Percentiles rank a stretch among this genome's conserved stretches.
Conservation (phyloP, 306 rosid species). For the Cicer chorassanicum region DNA sequence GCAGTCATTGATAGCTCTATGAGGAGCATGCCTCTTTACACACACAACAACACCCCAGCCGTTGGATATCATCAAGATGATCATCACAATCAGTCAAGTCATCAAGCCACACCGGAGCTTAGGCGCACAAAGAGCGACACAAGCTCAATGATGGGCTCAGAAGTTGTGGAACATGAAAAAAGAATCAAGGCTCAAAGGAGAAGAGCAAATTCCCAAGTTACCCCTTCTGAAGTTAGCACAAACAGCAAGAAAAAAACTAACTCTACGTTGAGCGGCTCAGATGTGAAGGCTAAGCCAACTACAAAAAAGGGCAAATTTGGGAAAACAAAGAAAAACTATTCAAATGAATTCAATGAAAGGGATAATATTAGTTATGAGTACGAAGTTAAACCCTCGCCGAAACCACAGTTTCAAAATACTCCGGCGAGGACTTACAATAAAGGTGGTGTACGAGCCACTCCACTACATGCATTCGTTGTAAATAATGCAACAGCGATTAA, state of each 20-base stretch:
- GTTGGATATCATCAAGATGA: constrained; percentile 57
- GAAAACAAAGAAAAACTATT: constrained; percentile 1
- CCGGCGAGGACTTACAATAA: constrained; percentile 3
- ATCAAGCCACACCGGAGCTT: constrained; percentile 46
- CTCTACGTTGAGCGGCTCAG: constrained; percentile 53
- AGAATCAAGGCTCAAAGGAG: constrained; percentile 41
- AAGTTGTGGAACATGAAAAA: constrained; percentile 46
- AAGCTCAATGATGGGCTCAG: constrained; percentile 75
- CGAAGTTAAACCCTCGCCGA: constrained; percentile 42
- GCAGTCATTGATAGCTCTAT: constrained; percentile 77
- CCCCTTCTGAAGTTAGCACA: constrained; percentile 46
- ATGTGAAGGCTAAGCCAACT: constrained; percentile 8
- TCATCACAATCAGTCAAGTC: constrained; percentile 41
- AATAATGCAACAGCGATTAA: constrained; percentile 21
- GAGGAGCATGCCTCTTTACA: constrained; percentile 93
- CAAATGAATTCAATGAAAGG: background rate
- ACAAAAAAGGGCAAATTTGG: constrained; percentile 21
- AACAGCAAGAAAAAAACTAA: constrained; percentile 43
- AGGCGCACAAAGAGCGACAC: constrained; percentile 75
- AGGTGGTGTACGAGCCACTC: constrained; percentile 47
- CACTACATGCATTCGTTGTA: constrained; percentile 31
- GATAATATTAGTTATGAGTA: constrained; percentile 35
- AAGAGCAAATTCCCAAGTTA: constrained; percentile 50
- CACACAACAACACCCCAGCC: constrained; percentile 57
- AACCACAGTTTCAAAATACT: constrained; percentile 24